Base-by-base conservation (phyloP, 1,284 basidiomycete genomes). In the Melampsora allii-populina region DNA sequence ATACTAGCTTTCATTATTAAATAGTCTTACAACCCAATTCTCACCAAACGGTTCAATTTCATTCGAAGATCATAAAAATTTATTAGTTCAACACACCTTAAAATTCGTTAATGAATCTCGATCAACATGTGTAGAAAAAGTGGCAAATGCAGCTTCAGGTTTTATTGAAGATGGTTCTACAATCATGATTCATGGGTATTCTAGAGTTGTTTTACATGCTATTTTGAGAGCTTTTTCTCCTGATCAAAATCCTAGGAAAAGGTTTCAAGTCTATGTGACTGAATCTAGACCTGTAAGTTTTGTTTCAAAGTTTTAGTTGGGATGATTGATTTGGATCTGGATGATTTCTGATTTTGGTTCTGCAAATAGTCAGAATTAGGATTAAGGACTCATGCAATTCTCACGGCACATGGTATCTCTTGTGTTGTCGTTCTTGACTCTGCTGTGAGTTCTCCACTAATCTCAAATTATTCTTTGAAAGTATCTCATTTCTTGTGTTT, bases 241-340 rank as follows among this genome's bases (percentile, higher is more conserved):
- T 33, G 94, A 94, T 6, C 90, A 95, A 82, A 86, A 89, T 80
- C 83, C 83, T 77, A 87, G 88, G 80, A 98, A 97, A 83, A 86
- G 94, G 71, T 93, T 98, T 83, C 91, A 90, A 79, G 95, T 98
- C 58, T 98, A 94, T 81, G 96, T 99, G 68, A 97, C 96, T 71
- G 93, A 97, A 86, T 91, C 92, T 46, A 86, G 93, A 77, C 94
- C 93, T 78, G 87, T 88, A 80, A 88, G 84, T 90, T 6, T 78
- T 66, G 27, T 21, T n/a, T 42, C 56, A 33, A 31, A 29, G 10
- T 63, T 39, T 58, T 39, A 27, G 17, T 27, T 58, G 6, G 3
- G 10, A 31, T 58, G 5, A 31, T n/a, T 21, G 27, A 33, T 58
- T 5, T 24, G 7, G 1, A 33, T 19, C 5, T 56, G 48, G 24